These are phyloP conservation scores for Candida nemodendra DNA, from an alignment of 805 yeast genomes.

Conservation along the genomic window DNA sequence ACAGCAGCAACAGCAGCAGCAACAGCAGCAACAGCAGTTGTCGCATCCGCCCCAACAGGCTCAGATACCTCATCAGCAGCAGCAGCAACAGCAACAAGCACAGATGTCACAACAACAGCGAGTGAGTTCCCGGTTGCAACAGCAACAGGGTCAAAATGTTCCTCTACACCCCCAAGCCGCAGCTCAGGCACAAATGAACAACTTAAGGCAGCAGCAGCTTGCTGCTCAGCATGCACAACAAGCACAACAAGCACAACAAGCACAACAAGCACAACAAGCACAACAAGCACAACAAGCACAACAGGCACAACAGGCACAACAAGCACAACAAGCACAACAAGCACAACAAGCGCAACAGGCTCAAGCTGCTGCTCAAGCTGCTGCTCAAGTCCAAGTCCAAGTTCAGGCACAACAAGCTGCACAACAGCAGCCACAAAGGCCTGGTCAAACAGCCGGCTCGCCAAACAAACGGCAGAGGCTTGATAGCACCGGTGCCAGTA, in stretches of 20 bases:
- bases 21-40: conserved; percentile 17
- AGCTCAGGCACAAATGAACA: conserved; percentile 30
- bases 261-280: conserved; percentile 15
- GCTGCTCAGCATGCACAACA: conserved; percentile 24
- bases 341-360: conserved; percentile 17
- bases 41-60: conserved; percentile 13
- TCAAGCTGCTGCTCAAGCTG: conserved; percentile 22
- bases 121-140: conserved; percentile 8
- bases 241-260: conserved; percentile 14
- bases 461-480: conserved; percentile 29
- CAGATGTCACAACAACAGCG: conserved; percentile 10
- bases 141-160: conserved; percentile 13
- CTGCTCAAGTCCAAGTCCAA: conserved; percentile 23
- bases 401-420: conserved; percentile 16
- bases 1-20: conserved; percentile 15
- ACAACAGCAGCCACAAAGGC: conserved; percentile 14
- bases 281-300: conserved; percentile 19
- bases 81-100: conserved; percentile 19
- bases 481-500: conserved; percentile 15
- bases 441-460: conserved; percentile 16
- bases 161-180: conserved; percentile 26
- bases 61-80: conserved; percentile 22
- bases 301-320: conserved; percentile 29
- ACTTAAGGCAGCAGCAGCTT: conserved; percentile 26
- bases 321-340: conserved; percentile 28